Conservation (phyloP, 179 eudicot species). For the Actinidia chinensis region DNA sequence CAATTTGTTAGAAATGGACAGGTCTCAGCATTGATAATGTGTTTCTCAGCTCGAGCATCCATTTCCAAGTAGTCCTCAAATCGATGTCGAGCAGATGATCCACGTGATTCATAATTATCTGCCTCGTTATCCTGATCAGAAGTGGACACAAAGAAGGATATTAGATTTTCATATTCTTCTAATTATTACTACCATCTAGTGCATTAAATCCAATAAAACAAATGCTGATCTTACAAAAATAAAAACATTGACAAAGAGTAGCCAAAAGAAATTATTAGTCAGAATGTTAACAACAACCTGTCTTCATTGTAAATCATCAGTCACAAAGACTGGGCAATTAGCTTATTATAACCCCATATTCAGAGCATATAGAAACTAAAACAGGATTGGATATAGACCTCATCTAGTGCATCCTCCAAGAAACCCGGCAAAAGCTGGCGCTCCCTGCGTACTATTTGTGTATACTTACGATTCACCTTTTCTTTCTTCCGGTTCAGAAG, state of each 20-base stretch:
- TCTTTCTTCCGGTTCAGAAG: conserved; percentile 85
- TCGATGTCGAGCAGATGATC: conserved; percentile 62
- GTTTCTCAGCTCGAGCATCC: conserved; percentile 94
- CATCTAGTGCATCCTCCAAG: conserved; percentile 93
- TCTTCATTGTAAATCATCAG: too few species aligned
- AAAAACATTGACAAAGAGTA: too few species aligned
- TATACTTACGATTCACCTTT: conserved; percentile 83
- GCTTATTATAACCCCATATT: background rate
- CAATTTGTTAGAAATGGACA: background rate
- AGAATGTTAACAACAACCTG: too few species aligned
- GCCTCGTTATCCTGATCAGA: conserved; percentile 71
- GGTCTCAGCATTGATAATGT: conserved; percentile 79
- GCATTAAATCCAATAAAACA: too few species aligned
- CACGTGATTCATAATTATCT: conserved; percentile 70
- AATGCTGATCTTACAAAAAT: too few species aligned
- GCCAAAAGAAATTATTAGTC: too few species aligned
- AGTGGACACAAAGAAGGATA: background rate
- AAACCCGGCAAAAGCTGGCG: conserved; percentile 98
- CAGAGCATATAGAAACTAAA: background rate
- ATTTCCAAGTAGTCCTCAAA: conserved; percentile 81
- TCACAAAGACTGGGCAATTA: too few species aligned
- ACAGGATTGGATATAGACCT: conserved; percentile 41
- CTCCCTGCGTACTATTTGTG: conserved; percentile 75
- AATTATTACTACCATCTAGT: background rate
- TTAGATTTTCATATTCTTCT: background rate